Evolutionary conservation across 306 rosid genomes (phyloP), one percentile per base, ranked within the genome.

Genomic region (Vicia sativa): DNA sequence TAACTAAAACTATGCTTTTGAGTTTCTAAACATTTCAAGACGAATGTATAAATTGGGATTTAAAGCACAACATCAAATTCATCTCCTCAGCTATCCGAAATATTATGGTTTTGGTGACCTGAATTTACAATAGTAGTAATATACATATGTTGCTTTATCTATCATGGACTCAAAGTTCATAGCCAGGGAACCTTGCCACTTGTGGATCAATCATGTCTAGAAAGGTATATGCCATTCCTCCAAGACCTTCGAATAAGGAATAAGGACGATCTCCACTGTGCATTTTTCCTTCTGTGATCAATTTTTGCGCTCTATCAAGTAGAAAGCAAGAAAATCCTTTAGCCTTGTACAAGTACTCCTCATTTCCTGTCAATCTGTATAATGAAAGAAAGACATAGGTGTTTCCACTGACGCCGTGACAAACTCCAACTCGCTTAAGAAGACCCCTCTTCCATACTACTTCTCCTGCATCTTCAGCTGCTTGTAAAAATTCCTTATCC

Each of bases 391-490:
- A 92, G 72, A 92, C 87, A 26, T 84, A 85, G 45, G 95, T 71
- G 74, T 92, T 92, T 63, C 97, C 91, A 37, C 96, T 85, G 67
- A 89, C 67, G 62, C 97, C 97, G 42, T 91, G 97, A 25, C 96
- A 91, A 11, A 91, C 64, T 39, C 97, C 96, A 25, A 89, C 90
- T 77, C 90, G 84, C 82, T 82, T 91, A 25, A 91, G 95, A 55
- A 91, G 70, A 76, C 96, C 97, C 60, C 86, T 79, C 10, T 71
- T 78, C 96, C 96, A 92, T 39, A 85, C 85, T 62, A 89, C 90
- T 45, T 89, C 87, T 46, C 90, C 95, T 25, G 89, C 89, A 53
- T 87, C 89, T 65, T 37, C 50, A 44, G 97, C 96, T 4, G 92
- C 96, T 81, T 81, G 89, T 71, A 72, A 45, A 73, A 92, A 85